Conservation (phyloP, 2,329 filamentous ascomycete genomes). For the Fusarium falciforme region DNA sequence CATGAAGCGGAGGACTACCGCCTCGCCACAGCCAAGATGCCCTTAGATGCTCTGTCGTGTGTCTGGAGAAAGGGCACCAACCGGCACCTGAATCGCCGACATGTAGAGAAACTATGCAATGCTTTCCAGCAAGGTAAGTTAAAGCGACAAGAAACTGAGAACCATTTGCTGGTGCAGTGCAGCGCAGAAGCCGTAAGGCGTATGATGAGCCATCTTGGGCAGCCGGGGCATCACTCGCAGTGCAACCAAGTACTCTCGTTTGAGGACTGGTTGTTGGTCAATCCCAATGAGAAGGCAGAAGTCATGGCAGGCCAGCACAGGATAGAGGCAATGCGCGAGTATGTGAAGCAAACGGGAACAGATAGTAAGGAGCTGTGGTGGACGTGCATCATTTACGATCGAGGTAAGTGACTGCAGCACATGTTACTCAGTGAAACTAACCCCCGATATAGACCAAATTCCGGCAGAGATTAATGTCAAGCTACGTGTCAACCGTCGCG, state of each 20-base stretch:
- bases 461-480: constrained; percentile 17
- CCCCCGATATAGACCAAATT: not conserved
- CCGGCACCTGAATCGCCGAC: not conserved
- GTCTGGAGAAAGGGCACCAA: constrained; percentile 5
- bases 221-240: not conserved
- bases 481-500: constrained; percentile 16
- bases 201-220: not conserved
- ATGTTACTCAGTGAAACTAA: not conserved
- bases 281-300: constrained; percentile 8
- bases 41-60: not conserved
- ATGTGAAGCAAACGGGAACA: constrained; percentile 8
- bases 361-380: constrained; percentile 13
- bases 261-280: constrained; percentile 1
- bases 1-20: not conserved
- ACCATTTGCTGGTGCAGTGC: constrained; percentile 6
- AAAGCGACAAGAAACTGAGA: not conserved
- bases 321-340: constrained; percentile 10
- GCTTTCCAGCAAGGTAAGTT: constrained; percentile 4
- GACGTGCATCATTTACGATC: constrained; percentile 25
- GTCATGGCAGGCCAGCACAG: constrained; percentile 28
- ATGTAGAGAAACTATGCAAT: not conserved
- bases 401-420: constrained; percentile 8
- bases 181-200: not conserved
- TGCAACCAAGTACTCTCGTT: not conserved
- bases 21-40: not conserved